Evolutionary conservation across 768 basidiomycete species (phyloP).

Genomic region (Pleurotus giganteus): DNA sequence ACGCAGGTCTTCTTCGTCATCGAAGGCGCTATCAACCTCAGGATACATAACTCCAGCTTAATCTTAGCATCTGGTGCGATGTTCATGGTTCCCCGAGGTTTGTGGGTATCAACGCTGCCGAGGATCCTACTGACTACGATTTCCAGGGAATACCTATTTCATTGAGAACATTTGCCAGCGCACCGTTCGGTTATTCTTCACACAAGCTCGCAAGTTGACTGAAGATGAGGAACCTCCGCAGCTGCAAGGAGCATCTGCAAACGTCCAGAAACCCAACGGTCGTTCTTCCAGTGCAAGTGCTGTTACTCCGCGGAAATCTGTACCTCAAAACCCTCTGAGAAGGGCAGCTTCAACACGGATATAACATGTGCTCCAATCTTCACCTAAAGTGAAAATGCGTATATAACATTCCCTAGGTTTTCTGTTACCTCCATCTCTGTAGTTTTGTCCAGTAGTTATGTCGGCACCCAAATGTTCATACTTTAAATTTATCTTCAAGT

Average conservation of each 20-base stretch:
- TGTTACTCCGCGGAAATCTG: background rate
- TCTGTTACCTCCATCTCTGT: background rate
- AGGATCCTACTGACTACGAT: background rate
- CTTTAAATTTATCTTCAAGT: background rate
- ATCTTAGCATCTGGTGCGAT: constrained; percentile 79
- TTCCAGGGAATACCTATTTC: constrained; percentile 81
- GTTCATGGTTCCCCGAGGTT: constrained; percentile 90
- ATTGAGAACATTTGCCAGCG: constrained; percentile 85
- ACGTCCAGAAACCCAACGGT: background rate
- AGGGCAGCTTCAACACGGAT: constrained; percentile 3
- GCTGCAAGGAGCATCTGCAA: background rate
- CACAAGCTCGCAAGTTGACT: constrained; percentile 64
- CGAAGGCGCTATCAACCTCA: constrained; percentile 85
- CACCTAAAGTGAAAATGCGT: background rate
- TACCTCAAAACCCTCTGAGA: background rate
- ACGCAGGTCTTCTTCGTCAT: constrained; percentile 62
- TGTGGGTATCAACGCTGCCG: constrained; percentile 16
- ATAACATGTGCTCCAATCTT: background rate
- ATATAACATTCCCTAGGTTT: background rate
- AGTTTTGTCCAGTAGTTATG: too few relatives aligned
- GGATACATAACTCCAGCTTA: constrained; percentile 76
- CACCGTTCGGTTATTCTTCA: constrained; percentile 85
- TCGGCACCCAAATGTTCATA: too few relatives aligned
- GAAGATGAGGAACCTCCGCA: constrained; percentile 13
- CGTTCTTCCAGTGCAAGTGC: constrained; percentile 3